phyloP scores from a whole-genome alignment of 805 yeast species.

The Ogataea glucozyma region DNA sequence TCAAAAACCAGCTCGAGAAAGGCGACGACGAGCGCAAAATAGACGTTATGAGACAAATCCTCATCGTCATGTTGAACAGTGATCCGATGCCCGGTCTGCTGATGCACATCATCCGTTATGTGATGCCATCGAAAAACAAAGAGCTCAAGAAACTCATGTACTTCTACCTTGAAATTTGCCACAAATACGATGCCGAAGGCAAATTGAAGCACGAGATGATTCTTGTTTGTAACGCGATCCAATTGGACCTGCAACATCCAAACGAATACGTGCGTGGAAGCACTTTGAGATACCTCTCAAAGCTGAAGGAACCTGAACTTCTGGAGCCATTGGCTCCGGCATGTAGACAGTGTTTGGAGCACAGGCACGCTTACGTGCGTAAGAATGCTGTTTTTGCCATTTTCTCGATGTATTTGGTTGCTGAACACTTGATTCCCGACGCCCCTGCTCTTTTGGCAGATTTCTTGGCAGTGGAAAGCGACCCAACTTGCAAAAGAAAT shows the following conservation, averaged over 20 bases:
- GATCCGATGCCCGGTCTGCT: slow-evolving; percentile 88
- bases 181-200: slow-evolving; percentile 84
- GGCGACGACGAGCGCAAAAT: slow-evolving; percentile 87
- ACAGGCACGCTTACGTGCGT: slow-evolving; percentile 96
- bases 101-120: slow-evolving; percentile 96
- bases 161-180: slow-evolving; percentile 97
- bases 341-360: slow-evolving; percentile 86
- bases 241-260: slow-evolving; percentile 96
- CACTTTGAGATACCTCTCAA: slow-evolving; percentile 87
- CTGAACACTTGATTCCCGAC: slow-evolving; percentile 90
- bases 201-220: slow-evolving; percentile 98
- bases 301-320: slow-evolving; percentile 88
- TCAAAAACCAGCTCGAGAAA: slow-evolving; percentile 77
- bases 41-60: slow-evolving; percentile 84
- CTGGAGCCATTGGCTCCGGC: slow-evolving; percentile 95
- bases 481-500: slow-evolving; percentile 91
- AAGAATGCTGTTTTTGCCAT: slow-evolving; percentile 95
- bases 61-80: slow-evolving; percentile 86
- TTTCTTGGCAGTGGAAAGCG: slow-evolving; percentile 80
- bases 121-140: slow-evolving; percentile 93
- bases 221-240: slow-evolving; percentile 95
- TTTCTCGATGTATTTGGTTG: slow-evolving; percentile 74
- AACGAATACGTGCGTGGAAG: slow-evolving; percentile 96
- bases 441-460: slow-evolving; percentile 81
- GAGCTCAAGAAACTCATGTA: slow-evolving; percentile 89